Base-by-base conservation (phyloP, 257 asterid species). In the Fraxinus cuspidata region DNA sequence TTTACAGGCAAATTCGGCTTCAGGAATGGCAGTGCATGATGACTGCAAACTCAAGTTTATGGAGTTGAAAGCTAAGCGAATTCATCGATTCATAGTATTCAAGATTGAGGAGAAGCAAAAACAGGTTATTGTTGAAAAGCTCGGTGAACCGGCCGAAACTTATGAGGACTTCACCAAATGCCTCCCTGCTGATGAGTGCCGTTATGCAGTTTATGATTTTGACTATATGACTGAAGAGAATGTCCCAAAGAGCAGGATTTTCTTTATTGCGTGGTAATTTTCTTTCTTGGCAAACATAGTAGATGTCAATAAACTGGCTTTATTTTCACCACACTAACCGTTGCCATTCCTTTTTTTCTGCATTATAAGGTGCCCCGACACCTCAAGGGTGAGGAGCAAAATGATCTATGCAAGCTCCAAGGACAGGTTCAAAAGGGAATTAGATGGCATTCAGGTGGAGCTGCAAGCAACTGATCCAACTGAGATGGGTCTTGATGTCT, bases 371-470 rank as follows among this genome's bases (percentile, higher is more conserved):
- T 82, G 75, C 9, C 88, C 88, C 25, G 88, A 85, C 72, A 74
- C 86, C 4, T 71, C 88, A 19, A 82, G 70, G 63, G 88, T 85
- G 44, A 83, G 88, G 40, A 85, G 84, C 81, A 85, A 85, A 72
- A 85, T 85, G 88, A 85, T 85, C 74, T 85, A 82, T 23, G 88
- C 88, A 5, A 85, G 88, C 80, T 85, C 88, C 82, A 85, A 82
- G 74, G 88, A 85, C 67, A 78, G 88, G 80, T 85, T 85, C 76
- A 85, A 85, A 80, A 79, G 88, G 81, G 88, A 85, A 65, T 71
- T 85, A 12, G 88, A 85, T 42, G 88, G 88, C 35, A 85, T 85
- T 73, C 88, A 85, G 84, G 82, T 85, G 15, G 88, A 85, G 83
- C 81, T 85, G 73, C 88, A 85, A 70, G 88, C 88, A 77, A 85